Conservation (phyloP, 257 asterid species). For the Primulina eburnea region DNA sequence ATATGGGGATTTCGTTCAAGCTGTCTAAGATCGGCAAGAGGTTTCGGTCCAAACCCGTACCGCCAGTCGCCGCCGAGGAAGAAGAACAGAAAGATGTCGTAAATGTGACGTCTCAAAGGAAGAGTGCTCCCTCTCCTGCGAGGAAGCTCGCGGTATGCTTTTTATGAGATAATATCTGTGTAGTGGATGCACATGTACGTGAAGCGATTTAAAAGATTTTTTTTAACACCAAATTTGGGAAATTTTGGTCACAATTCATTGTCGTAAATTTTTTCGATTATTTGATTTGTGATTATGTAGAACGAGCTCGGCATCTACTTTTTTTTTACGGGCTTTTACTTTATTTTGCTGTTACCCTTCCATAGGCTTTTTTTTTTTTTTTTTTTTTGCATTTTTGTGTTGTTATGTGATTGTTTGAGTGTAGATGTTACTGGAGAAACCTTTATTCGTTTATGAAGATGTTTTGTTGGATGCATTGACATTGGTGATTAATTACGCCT, state of each 20-base stretch:
- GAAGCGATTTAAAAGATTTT: neutral
- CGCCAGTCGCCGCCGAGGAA: conserved; percentile 27
- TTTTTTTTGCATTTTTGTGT: too few relatives aligned
- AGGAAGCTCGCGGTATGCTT: conserved; percentile 35
- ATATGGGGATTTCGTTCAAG: conserved; percentile 93
- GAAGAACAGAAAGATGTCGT: conserved; percentile 26
- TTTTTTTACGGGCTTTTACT: neutral
- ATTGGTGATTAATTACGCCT: too few relatives aligned
- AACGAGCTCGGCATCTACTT: conserved; percentile 13
- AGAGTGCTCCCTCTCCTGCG: conserved; percentile 27
- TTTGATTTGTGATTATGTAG: neutral
- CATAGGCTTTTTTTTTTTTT: neutral
- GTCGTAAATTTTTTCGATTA: neutral
- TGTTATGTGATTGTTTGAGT: neutral
- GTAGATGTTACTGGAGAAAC: neutral
- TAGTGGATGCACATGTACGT: neutral
- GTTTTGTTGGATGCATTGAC: neutral
- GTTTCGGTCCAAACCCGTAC: conserved; percentile 46
- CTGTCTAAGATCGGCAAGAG: conserved; percentile 72
- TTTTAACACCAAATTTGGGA: neutral
- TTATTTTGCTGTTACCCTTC: neutral
- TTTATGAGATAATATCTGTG: neutral
- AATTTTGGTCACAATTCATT: neutral
- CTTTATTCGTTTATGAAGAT: neutral
- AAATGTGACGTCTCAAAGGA: conserved; percentile 26